Evolutionary conservation across 2,329 filamentous ascomycete species (phyloP), one percentile per base, ranked within the genome.

Genomic region (Lasiodiplodia sp.): DNA sequence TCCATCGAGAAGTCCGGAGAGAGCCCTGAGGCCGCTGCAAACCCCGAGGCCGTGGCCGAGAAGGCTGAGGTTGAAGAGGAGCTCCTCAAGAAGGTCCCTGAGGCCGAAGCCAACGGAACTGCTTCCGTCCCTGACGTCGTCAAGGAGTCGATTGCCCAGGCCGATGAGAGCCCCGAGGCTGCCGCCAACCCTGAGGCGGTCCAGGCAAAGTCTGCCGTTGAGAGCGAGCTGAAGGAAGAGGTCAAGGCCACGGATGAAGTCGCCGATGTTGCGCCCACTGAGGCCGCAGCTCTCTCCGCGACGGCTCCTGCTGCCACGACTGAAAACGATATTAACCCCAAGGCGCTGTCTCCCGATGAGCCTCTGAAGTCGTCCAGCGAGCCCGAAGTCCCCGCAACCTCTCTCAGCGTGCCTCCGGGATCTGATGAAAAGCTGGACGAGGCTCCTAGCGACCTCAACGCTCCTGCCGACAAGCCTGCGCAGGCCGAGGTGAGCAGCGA

Each of bases 151-250:
- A 76, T 85, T 5, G 74, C 76, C 21, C 69, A 82, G 66, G 86
- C 91, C 25, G 86, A 88, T 67, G 78, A 85, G 74, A 84, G 83
- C 70, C 90, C 92, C 10, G 93, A 96, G 80, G 92, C 92, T 40
- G 87, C 91, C 44, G 86, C 87, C 67, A 91, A 89, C 78, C 83
- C 88, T 1, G 85, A 85, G 67, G 91, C 89, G 21, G 91, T 96
- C 7, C 82, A 86, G 71, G 92, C 94, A 73, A 96, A 96, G 87
- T 88, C 87, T 78, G 85, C 84, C 11, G 85, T 94, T 5, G 93
- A 96, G 82, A 79, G 87, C 31, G 91, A 97, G 81, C 84, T 96
- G 10, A 83, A 94, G 58, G 85, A 88, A 71, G 87, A 91, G 78
- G 85, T 89, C 70, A 65, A 79, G 72, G 76, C 78, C 58, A 75